Base-by-base conservation (phyloP, 1,139 yeast species). In the Debaryomyces psychrophilus region DNA sequence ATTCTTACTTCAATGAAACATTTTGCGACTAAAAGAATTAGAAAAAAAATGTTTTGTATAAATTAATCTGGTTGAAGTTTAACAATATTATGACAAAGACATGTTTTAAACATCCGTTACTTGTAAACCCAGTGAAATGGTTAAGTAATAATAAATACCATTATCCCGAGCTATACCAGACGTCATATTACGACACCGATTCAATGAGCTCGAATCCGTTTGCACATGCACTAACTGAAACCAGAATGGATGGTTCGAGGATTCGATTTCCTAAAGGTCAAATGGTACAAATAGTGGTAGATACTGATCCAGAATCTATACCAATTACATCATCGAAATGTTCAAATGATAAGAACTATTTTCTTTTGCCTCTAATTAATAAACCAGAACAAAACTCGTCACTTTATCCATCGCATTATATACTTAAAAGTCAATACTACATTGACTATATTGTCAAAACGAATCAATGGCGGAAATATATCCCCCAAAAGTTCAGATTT, bases 101-200 rank as follows among this genome's bases (percentile, higher is more conserved):
- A 27, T 17, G 25, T 29, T 41, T 44, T 18, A 53, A 56, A 20
- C 69, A 65, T 45, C 69, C 70, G 3, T 31, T 64, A 23, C 43
- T 67, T 15, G 47, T 46, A n/a, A 61, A 60, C 39, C 71, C 71
- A 1, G 49, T 50, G n/a, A 51, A 53, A 34, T 63, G 67, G 62
- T 48, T 64, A 17, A 49, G 49, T 17, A 48, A 50, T 12, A 53
- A 49, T 4, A 61, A 57, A 44, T 52, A 48, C 20, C 68, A 65
- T 37, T 44, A 56, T 1, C 28, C 51, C 2, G 46, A 52, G 5
- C 46, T 61, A 20, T 60, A 59, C 37, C 45, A 41, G 14, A 31
- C 28, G 1, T 51, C 46, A 1, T 46, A 22, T 34, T 64, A 64
- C 46, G 52, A 57, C 28, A 27, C 53, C 5, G 34, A 47, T 1